Conservation (phyloP, 345 rosid species). For the Euphorbia pulcherrima region DNA sequence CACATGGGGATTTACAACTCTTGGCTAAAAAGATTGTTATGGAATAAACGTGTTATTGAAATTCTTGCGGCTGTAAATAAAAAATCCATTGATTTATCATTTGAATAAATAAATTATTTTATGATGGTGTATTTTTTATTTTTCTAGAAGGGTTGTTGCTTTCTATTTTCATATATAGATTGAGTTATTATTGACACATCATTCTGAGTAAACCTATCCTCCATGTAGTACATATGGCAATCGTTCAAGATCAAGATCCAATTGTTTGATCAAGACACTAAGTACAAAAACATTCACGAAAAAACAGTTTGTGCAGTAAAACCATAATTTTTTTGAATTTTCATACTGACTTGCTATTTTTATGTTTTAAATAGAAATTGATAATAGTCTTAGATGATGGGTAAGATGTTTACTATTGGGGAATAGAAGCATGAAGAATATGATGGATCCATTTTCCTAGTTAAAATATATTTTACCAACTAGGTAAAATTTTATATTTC, state of each 20-base stretch:
- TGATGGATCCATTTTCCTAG: conserved; percentile 11
- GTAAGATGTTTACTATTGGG: not conserved
- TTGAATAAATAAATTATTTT: conserved; percentile 3
- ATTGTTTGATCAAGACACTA: not conserved
- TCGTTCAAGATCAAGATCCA: not conserved
- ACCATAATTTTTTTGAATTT: not conserved
- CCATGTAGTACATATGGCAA: conserved; percentile 5
- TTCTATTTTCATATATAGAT: conserved; percentile 8
- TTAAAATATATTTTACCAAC: not conserved
- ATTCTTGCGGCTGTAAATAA: not conserved
- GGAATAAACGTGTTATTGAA: not conserved
- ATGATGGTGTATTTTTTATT: not conserved
- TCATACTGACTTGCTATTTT: not conserved
- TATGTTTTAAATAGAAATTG: not conserved
- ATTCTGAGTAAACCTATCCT: conserved; percentile 9
- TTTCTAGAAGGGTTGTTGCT: not conserved
- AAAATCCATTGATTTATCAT: not conserved
- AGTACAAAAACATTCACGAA: not conserved
- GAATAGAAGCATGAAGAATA: conserved; percentile 11
- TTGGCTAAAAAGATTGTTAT: conserved; percentile 17
- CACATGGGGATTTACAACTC: conserved; percentile 36
- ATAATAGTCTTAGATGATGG: not conserved
- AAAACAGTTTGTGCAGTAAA: not conserved
- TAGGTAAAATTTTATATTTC: not conserved
- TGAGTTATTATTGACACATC: conserved; percentile 22